Percentiles rank a stretch among this genome's conserved stretches.
Conservation (phyloP, 352 stramenopile species). For the Peronosclerospora sorghi region DNA sequence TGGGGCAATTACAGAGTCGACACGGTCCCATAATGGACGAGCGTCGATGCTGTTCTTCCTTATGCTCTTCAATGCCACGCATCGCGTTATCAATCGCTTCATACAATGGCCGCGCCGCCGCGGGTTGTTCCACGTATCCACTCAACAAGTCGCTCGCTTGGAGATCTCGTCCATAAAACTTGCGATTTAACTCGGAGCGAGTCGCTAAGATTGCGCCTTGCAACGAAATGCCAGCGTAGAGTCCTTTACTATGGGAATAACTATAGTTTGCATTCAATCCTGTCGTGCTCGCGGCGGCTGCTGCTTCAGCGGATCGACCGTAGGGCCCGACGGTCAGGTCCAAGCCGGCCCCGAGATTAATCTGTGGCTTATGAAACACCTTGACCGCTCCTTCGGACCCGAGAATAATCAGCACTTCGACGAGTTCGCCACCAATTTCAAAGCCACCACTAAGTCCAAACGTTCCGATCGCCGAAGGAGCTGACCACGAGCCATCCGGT, state of each 20-base stretch:
- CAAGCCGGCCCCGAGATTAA: conserved; percentile 83
- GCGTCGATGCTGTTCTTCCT: conserved; percentile 27
- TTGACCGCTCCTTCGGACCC: conserved; percentile 82
- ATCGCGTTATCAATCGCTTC: conserved; percentile 48
- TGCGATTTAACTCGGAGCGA: conserved; percentile 80
- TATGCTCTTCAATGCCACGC: conserved; percentile 33
- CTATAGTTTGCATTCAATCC: conserved; percentile 86
- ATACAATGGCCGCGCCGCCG: conserved; percentile 40
- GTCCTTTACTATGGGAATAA: conserved; percentile 86
- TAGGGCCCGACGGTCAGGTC: conserved; percentile 78
- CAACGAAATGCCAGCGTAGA: conserved; percentile 86
- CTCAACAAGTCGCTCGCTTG: conserved; percentile 32
- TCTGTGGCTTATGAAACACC: conserved; percentile 69
- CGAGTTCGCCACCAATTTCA: conserved; percentile 79
- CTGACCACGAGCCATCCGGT: conserved; percentile 76
- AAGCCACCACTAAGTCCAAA: conserved; percentile 73
- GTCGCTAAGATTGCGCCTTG: conserved; percentile 78
- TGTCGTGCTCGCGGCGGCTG: conserved; percentile 46
- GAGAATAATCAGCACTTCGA: conserved; percentile 87
- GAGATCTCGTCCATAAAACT: conserved; percentile 80
- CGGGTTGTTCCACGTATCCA: conserved; percentile 35
- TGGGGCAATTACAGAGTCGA: conserved; percentile 44
- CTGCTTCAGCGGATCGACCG: conserved; percentile 54
- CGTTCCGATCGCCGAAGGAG: conserved; percentile 85
- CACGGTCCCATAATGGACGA: conserved; percentile 43